Evolutionary conservation across 768 basidiomycete genomes (phyloP).

Genomic region (Pisolithus tinctorius): DNA sequence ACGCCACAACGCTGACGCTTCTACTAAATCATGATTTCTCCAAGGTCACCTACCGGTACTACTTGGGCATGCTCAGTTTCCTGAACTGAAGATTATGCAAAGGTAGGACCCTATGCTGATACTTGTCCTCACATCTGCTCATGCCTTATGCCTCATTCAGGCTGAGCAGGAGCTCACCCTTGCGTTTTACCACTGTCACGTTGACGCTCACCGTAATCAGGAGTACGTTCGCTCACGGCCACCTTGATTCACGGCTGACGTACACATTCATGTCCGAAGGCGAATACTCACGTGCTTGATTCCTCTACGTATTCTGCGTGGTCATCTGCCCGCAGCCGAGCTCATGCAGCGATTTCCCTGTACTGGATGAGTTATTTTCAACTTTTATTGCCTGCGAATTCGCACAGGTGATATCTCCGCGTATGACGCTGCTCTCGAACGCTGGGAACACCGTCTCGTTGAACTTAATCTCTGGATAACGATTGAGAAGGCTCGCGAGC

Average conservation of each 20-base stretch:
- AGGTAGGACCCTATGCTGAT: constrained; percentile 38
- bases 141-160: constrained; percentile 32
- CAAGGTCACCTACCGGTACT: constrained; percentile 92
- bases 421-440: constrained; percentile 77
- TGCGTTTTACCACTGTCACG: constrained; percentile 81
- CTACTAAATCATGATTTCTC: constrained; percentile 9
- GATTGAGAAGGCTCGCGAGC: constrained; percentile 82
- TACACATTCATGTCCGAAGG: constrained; percentile 32
- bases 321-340: constrained; percentile 71
- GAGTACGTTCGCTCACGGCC: constrained; percentile 47
- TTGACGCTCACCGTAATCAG: constrained; percentile 64
- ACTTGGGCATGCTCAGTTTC: constrained; percentile 91
- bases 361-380: constrained; percentile 61
- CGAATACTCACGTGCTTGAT: constrained; percentile 89
- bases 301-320: constrained; percentile 81
- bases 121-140: background rate
- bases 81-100: constrained; percentile 85
- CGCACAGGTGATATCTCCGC: constrained; percentile 64
- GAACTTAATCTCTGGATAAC: constrained; percentile 83
- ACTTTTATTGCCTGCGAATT: constrained; percentile 82
- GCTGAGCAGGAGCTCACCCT: constrained; percentile 82
- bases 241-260: background rate
- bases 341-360: constrained; percentile 71
- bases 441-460: constrained; percentile 66
- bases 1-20: background rate